Evolutionary conservation across 2,329 filamentous ascomycete species (phyloP), one percentile per base, ranked within the genome.

Genomic region (Cladosporium sp.): DNA sequence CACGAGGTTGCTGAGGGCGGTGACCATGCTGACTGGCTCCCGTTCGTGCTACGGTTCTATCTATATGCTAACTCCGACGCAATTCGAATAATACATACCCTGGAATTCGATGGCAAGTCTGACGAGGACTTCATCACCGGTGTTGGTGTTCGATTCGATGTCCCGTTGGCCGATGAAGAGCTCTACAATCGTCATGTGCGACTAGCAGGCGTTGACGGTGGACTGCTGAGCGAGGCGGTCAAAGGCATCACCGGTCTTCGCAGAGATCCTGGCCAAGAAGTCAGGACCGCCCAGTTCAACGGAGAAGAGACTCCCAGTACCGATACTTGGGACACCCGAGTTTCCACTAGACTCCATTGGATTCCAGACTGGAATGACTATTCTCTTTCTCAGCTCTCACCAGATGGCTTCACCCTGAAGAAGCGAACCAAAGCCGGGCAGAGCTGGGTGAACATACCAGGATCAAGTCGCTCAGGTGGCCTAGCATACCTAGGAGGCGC

Each of bases 281-380:
- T 80, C 8, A 72, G 76, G 19, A 65, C 61, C 0, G 75, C 74
- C 4, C 80, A 83, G 53, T 72, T 73, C 38, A 69, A 74, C 5
- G 77, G 78, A 38, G 59, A 67, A 33, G 62, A 69, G 49, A 65
- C 72, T 2, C 70, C 77, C 0, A 67, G 72, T 38, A 60, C 69
- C 3, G 60, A 65, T 1, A 75, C 74, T 0, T 78, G 77, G 77
- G 69, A 75, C 54, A 62, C 69, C 3, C 62, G 69, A 38, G 69
- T 79, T 3, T 67, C 72, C 0, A 68, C 68, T 7, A 62, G 74
- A 3, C 58, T 82, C 4, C 70, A 77, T 32, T 83, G 77, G 76
- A 73, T 84, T 41, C 80, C 79, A 0, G 62, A 70, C 0, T 84
- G 79, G 78, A 76, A 72, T 45, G 78, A 82, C 55, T 84, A 77